Percentiles rank a stretch among this genome's conserved stretches.
Conservation (phyloP, 2,329 filamentous ascomycete species). For the Dendrostoma leiphaemia region DNA sequence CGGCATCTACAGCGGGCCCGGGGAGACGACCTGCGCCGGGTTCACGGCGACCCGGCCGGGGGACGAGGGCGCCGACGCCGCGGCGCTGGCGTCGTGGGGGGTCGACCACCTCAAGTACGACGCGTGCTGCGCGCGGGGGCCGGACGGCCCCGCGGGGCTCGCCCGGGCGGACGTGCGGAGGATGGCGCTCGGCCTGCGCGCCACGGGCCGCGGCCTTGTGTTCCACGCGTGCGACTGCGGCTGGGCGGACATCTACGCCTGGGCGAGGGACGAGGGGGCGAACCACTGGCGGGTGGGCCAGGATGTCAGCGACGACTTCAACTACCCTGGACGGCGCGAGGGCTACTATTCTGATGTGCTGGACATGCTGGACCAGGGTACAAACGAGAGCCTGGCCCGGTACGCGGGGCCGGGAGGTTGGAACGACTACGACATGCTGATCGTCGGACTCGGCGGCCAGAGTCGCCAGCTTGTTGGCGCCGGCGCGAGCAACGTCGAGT, state of each 20-base stretch:
- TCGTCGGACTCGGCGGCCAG: slow-evolving; percentile 9
- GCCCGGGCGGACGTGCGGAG: slow-evolving; percentile 5
- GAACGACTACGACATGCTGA: slow-evolving; percentile 17
- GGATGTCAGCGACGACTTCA: slow-evolving; percentile 14
- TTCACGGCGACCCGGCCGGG: slow-evolving; percentile 4
- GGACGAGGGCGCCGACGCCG: slow-evolving; percentile 1
- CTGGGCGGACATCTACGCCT: slow-evolving; percentile 9
- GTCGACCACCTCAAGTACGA: slow-evolving; percentile 12
- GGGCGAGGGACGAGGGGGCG: slow-evolving; percentile 11
- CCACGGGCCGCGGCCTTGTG: slow-evolving; percentile 5
- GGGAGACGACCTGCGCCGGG: slow-evolving; percentile 6
- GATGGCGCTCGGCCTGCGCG: slow-evolving; percentile 9
- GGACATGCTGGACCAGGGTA: slow-evolving; percentile 26
- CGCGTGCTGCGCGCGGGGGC: slow-evolving; percentile 4
- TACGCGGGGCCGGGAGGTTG: slow-evolving; percentile 9
- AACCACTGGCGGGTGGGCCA: slow-evolving; percentile 13
- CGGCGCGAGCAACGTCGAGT: slow-evolving; percentile 11
- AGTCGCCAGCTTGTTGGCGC: slow-evolving; percentile 5
- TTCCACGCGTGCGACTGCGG: slow-evolving; percentile 13
- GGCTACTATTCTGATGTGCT: slow-evolving; percentile 39
- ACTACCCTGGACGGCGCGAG: slow-evolving; percentile 5
- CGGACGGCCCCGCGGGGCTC: background rate
- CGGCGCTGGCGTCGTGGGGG: slow-evolving; percentile 4
- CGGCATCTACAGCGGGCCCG: slow-evolving; percentile 9
- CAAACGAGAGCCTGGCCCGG: slow-evolving; percentile 3